These are phyloP conservation scores for Tricholoma bakamatsutake DNA, from an alignment of 768 basidiomycete species.

Conservation along the genomic window DNA sequence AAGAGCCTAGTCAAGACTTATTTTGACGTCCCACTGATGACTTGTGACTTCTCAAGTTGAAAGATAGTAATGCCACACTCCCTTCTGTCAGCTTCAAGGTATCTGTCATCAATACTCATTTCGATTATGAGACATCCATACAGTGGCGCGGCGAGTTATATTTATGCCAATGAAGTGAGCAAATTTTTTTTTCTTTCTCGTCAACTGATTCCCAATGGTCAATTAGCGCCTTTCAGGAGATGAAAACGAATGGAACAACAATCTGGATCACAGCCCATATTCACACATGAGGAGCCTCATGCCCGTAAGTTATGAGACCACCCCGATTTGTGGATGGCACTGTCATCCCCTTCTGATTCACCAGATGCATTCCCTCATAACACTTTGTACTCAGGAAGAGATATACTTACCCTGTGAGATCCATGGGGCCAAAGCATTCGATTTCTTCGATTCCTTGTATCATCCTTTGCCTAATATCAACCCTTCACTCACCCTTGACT, in stretches of 20 bases:
- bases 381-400: no score
- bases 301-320: background rate
- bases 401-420: no score
- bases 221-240: background rate
- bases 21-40: background rate
- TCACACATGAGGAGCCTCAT: conserved; percentile 6
- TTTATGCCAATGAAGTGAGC: conserved; percentile 26
- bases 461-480: no score
- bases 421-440: no score
- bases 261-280: background rate
- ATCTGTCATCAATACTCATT: background rate
- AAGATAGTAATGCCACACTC: background rate
- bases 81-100: background rate
- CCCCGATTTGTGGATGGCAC: no score
- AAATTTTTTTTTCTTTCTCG: background rate
- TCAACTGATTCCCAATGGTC: background rate
- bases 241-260: background rate
- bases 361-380: conserved; percentile 1
- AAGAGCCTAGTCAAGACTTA: background rate
- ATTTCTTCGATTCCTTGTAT: no score
- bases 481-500: no score
- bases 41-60: background rate
- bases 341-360: background rate
- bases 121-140: conserved; percentile 26
- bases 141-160: conserved; percentile 27